Evolutionary conservation across 305 asterid species (phyloP).

Genomic region (Solanum chacoense): DNA sequence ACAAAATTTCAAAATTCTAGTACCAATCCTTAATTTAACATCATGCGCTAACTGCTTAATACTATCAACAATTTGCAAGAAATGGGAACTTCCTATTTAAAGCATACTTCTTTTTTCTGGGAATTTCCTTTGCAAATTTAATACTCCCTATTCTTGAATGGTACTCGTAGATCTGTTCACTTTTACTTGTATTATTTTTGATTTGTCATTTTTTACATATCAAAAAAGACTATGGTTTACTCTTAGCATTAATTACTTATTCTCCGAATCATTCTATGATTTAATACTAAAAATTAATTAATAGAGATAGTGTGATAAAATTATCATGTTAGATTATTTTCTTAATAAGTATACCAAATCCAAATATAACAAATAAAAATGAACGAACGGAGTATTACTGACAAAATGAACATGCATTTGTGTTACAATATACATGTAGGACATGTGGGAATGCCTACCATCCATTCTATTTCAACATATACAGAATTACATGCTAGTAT

Average conservation of each 20-base stretch:
- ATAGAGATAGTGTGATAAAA: too few relatives aligned
- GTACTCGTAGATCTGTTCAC: background rate
- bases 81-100: background rate
- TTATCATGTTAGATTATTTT: too few relatives aligned
- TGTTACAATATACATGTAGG: background rate
- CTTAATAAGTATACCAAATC: fast-evolving
- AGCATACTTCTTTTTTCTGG: background rate
- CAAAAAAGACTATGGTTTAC: background rate
- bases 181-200: background rate
- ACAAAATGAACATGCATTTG: background rate
- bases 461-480: background rate
- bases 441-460: background rate
- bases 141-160: background rate
- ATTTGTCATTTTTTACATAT: background rate
- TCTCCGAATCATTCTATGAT: too few relatives aligned
- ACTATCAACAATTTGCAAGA: background rate
- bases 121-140: background rate
- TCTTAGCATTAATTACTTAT: background rate
- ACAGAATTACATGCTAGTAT: background rate
- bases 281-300: too few relatives aligned
- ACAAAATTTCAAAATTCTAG: background rate
- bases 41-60: background rate
- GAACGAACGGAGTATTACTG: background rate
- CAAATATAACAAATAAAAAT: too few relatives aligned
- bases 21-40: background rate